Evolutionary conservation across 768 basidiomycete species (phyloP), one percentile per base, ranked within the genome.

Genomic region (Peribolospora baueri): DNA sequence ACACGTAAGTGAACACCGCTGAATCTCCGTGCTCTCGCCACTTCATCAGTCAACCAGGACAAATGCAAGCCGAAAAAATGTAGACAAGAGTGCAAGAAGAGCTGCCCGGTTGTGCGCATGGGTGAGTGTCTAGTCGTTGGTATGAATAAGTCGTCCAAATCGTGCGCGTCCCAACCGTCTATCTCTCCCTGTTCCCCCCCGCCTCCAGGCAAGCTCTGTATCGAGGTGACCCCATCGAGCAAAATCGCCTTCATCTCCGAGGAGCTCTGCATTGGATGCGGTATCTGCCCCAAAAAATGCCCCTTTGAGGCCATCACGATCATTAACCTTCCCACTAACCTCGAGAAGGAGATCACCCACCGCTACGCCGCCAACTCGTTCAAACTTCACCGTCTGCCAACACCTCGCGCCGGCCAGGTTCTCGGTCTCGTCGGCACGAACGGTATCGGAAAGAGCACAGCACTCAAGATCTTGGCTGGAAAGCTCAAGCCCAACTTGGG

Each of bases 221-320:
- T 97, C 62, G 93, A 97, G 70, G 93, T 98, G 60, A 90, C 87
- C 68, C 67, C 91, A 10, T 50, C 59, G 11, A 14, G 93, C 71
- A 95, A 95, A 74, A 93, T 97, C 69, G 82, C 93, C 2, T 95
- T 90, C 75, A 84, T 98, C 70, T 97, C 93, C 38, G 93, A 98
- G 68, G 88, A 91, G 67, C 74, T 98, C 54, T 98, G 93, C 67
- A 98, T 98, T 58, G 93, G 93, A 63, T 98, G 93, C 69, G 93
- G 93, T 83, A 97, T 98, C 65, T 98, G 93, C 67, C 90, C 95
- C 42, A 95, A 97, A 72, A 98, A 95, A 91, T 93, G 65, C 66
- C 93, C 93, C 38, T 98, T 98, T 65, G 93, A 98, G 71, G 93
- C 93, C 57, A 97, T 98, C 66, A 77, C 84, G 49, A 97, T 98